These are phyloP conservation scores for Spinacia oleracea DNA, from an alignment of 179 eudicot species.

Conservation along the genomic window DNA sequence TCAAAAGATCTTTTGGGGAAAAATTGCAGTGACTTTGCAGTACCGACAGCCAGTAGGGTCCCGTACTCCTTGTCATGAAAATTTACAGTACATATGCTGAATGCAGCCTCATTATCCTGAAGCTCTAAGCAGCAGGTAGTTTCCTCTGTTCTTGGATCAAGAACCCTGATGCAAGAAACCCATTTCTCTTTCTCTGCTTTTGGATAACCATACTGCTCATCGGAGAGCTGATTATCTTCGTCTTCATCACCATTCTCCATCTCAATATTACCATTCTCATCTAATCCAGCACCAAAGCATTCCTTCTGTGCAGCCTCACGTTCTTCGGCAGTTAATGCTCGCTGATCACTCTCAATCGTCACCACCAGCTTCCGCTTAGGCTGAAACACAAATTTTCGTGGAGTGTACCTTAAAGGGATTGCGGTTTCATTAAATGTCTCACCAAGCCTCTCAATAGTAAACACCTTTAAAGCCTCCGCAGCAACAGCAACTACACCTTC, in stretches of 20 bases:
- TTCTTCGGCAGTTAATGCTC: conserved; percentile 87
- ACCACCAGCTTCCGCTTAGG: conserved; percentile 77
- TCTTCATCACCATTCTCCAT: conserved; percentile 92
- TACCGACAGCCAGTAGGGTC: conserved; percentile 92
- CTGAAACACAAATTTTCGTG: conserved; percentile 91
- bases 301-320: conserved; percentile 84
- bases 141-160: conserved; percentile 75
- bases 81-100: conserved; percentile 89
- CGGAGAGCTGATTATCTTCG: conserved; percentile 75
- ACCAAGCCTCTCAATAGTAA: conserved; percentile 92
- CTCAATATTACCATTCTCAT: conserved; percentile 69
- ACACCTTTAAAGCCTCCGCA: conserved; percentile 84
- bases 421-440: conserved; percentile 90
- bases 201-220: conserved; percentile 97
- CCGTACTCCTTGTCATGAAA: conserved; percentile 97
- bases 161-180: conserved; percentile 97
- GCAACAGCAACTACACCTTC: conserved; percentile 99
- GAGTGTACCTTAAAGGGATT: conserved; percentile 88
- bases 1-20: conserved; percentile 75
- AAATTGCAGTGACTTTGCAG: conserved; percentile 88
- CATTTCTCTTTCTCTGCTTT: conserved; percentile 81
- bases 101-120: conserved; percentile 97
- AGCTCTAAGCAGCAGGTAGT: conserved; percentile 93
- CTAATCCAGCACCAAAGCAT: conserved; percentile 72
- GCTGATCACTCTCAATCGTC: conserved; percentile 94